These are phyloP conservation scores for Carex arenaria DNA, from an alignment of 202 grass and related monocot genomes.

Conservation along the genomic window DNA sequence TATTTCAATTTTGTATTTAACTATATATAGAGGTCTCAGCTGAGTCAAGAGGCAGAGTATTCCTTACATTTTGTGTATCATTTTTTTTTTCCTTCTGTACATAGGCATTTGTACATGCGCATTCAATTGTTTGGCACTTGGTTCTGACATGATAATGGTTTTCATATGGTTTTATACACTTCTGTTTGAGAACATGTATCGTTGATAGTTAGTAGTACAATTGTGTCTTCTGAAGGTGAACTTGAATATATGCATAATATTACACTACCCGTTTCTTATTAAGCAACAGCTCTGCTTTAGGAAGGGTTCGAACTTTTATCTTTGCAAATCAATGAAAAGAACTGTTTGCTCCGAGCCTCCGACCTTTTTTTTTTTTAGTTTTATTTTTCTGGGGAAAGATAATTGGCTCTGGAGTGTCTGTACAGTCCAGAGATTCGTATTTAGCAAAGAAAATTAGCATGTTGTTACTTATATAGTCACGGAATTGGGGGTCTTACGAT, in stretches of 20 bases:
- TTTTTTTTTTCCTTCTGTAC: slow-evolving; percentile 14
- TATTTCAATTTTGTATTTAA: slow-evolving; percentile 8
- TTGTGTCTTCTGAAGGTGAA: neutral
- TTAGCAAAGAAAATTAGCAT: too few relatives aligned
- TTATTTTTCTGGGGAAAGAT: too few relatives aligned
- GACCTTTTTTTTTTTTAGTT: too few relatives aligned
- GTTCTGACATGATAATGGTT: neutral
- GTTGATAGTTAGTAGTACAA: neutral
- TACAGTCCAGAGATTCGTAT: too few relatives aligned
- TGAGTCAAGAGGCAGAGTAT: slow-evolving; percentile 2
- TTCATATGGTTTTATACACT: neutral
- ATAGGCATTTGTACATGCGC: slow-evolving; percentile 18
- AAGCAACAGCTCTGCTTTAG: neutral
- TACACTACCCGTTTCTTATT: neutral
- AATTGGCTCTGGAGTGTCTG: too few relatives aligned
- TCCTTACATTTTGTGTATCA: neutral
- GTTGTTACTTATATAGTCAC: too few relatives aligned
- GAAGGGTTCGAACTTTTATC: neutral
- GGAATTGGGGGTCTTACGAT: too few relatives aligned
- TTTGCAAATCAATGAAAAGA: too few relatives aligned
- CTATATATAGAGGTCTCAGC: neutral
- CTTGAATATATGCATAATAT: neutral
- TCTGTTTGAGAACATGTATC: neutral
- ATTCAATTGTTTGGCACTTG: neutral
- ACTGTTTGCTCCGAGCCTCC: too few relatives aligned